phyloP scores from a whole-genome alignment of 768 basidiomycete species.

The Dioszegia aurantiaca region DNA sequence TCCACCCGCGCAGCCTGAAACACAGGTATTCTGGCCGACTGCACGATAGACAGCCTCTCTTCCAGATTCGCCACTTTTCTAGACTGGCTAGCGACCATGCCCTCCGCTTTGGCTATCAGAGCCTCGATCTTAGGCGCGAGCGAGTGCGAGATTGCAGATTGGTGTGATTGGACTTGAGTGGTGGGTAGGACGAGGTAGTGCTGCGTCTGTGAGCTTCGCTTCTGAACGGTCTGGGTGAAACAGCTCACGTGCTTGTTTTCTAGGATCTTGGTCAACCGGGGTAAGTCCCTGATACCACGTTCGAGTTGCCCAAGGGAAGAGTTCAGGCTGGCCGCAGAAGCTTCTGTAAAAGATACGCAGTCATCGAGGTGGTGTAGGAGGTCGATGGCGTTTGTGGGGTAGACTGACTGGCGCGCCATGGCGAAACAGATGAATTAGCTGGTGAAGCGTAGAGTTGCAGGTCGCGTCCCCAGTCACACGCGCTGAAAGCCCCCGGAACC shows the following conservation, averaged over 20 bases:
- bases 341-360: conserved; percentile 42
- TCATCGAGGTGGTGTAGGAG: conserved; percentile 43
- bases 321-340: conserved; percentile 23
- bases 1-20: neutral
- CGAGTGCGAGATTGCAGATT: conserved; percentile 35
- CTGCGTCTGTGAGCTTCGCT: conserved; percentile 21
- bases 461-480: too few relatives aligned
- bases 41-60: conserved; percentile 36
- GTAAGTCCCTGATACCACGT: conserved; percentile 42
- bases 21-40: conserved; percentile 21
- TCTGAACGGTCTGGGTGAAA: neutral
- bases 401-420: conserved; percentile 21
- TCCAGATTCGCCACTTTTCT: conserved; percentile 33
- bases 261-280: conserved; percentile 45
- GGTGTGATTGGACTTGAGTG: conserved; percentile 44
- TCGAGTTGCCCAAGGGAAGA: conserved; percentile 23
- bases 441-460: too few relatives aligned
- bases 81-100: conserved; percentile 22
- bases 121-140: conserved; percentile 49
- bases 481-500: too few relatives aligned
- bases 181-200: conserved; percentile 48
- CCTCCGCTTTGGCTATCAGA: conserved; percentile 41
- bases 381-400: conserved; percentile 27
- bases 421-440: neutral
- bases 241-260: conserved; percentile 45